Evolutionary conservation across 306 rosid species (phyloP).

Genomic region (Vicia sativa): DNA sequence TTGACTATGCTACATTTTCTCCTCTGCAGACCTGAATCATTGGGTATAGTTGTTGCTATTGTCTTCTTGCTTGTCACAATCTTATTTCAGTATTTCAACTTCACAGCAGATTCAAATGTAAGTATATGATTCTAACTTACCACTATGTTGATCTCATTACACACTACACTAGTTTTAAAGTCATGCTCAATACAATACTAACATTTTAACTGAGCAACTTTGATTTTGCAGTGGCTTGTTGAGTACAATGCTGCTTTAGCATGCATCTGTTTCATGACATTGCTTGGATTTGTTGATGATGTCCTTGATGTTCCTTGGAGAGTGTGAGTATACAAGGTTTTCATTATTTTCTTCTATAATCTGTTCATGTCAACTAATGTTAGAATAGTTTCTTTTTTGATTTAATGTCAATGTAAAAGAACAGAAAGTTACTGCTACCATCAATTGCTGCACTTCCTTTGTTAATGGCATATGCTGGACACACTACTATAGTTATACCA

Average conservation of each 20-base stretch:
- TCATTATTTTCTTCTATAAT: slow-evolving; percentile 24
- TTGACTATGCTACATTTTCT: slow-evolving; percentile 29
- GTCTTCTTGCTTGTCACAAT: slow-evolving; percentile 82
- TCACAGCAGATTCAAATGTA: slow-evolving; percentile 86
- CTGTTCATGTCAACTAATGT: slow-evolving; percentile 35
- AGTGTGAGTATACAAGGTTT: slow-evolving; percentile 69
- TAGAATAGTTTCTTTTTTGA: slow-evolving; percentile 25
- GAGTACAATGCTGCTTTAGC: slow-evolving; percentile 96
- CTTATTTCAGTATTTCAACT: slow-evolving; percentile 88
- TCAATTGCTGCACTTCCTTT: slow-evolving; percentile 94
- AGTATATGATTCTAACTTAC: slow-evolving; percentile 29
- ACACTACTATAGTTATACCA: slow-evolving; percentile 90
- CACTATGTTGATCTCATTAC: slow-evolving; percentile 4
- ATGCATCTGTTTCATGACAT: slow-evolving; percentile 86
- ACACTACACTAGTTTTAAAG: background rate
- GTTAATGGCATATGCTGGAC: slow-evolving; percentile 99
- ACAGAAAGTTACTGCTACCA: slow-evolving; percentile 88
- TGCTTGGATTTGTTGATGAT: slow-evolving; percentile 98
- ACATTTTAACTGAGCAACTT: slow-evolving; percentile 27
- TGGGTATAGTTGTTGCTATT: slow-evolving; percentile 90
- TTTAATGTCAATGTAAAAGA: slow-evolving; percentile 48
- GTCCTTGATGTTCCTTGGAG: slow-evolving; percentile 99
- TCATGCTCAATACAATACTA: background rate
- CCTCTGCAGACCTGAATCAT: slow-evolving; percentile 82
- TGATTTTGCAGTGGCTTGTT: slow-evolving; percentile 91